Base-by-base conservation (phyloP, 345 rosid species). In the Linum tenue region DNA sequence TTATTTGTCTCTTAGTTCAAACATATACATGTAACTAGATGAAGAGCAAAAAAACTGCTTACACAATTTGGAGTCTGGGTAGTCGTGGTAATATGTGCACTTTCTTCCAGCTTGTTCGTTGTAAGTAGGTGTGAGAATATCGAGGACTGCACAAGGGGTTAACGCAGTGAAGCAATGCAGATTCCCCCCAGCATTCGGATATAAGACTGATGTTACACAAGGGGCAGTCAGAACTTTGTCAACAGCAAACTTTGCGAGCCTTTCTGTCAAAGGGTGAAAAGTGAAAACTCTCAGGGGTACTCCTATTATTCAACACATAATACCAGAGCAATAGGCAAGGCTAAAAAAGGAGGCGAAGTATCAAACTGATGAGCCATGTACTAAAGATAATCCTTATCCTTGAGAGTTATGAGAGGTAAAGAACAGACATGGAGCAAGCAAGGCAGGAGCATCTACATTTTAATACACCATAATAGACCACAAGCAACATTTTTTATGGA, bases 141-240 rank as follows among this genome's bases (percentile, higher is more conserved):
- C 96, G 6, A 94, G 91, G 64, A 94, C 86, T 0, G 96, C 96
- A 74, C 97, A 88, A 35, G 99, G 95, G 44, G 92, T 76, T 66
- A 90, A 70, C 9, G 97, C 97, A 11, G 99, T 94, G 79, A 94
- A 94, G 72, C 90, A 81, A 76, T 94, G 99, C 72, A 94, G 69
- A 78, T 94, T 94, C 48, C 99, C 99, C 42, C 95, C 92, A 36
- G 72, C 82, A 56, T 75, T 86, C 14, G 97, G 97, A 72, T 84
- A 83, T 80, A 94, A 76, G 72, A 88, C 81, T 0, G 97, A 79
- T 39, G 92, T 77, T 50, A 67, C 80, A 6, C 85, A 81, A 63
- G 90, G 86, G 17, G 91, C 88, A 1, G 95, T 81, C 43, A 85
- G 68, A 51, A 88, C 85, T 76, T 80, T 80, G 67, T 94, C 95